Conservation (phyloP, 495 filamentous ascomycete species). For the Penicillium longicatenatum region DNA sequence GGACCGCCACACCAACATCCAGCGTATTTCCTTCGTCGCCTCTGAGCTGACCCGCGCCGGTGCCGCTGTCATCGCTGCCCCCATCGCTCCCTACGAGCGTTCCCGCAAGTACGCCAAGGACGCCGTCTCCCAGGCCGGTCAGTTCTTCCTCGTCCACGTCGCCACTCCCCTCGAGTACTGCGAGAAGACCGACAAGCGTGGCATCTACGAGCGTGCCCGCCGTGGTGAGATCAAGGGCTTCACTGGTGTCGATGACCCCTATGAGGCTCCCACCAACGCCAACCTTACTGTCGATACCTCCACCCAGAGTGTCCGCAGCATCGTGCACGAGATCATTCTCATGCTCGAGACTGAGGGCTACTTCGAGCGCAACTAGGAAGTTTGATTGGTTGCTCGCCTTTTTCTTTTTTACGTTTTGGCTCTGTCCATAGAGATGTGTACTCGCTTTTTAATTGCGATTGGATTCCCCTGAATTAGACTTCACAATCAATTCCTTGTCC, state of each 20-base stretch:
- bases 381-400: conserved; percentile 16
- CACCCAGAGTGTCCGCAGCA: conserved; percentile 85
- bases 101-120: conserved; percentile 76
- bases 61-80: conserved; percentile 93
- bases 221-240: conserved; percentile 95
- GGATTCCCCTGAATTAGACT: conserved; percentile 27
- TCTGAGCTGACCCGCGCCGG: conserved; percentile 90
- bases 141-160: conserved; percentile 94
- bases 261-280: conserved; percentile 81
- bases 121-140: conserved; percentile 80
- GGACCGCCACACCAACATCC: conserved; percentile 94
- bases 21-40: conserved; percentile 94
- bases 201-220: conserved; percentile 84
- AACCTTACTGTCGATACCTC: conserved; percentile 82
- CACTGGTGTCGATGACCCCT: conserved; percentile 97
- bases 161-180: conserved; percentile 88
- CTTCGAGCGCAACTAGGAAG: conserved; percentile 44
- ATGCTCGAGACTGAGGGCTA: conserved; percentile 89
- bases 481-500: conserved; percentile 6
- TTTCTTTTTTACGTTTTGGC: conserved; percentile 14
- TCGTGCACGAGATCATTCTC: conserved; percentile 95
- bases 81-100: conserved; percentile 91
- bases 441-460: conserved; percentile 26
- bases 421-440: conserved; percentile 22
- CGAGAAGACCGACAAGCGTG: conserved; percentile 93